A percentile compares a stretch with the other conserved stretches of the same genome.
phyloP scores from a whole-genome alignment of 371 early-diverging fungal genomes.

The Lichtheimia ramosa region DNA sequence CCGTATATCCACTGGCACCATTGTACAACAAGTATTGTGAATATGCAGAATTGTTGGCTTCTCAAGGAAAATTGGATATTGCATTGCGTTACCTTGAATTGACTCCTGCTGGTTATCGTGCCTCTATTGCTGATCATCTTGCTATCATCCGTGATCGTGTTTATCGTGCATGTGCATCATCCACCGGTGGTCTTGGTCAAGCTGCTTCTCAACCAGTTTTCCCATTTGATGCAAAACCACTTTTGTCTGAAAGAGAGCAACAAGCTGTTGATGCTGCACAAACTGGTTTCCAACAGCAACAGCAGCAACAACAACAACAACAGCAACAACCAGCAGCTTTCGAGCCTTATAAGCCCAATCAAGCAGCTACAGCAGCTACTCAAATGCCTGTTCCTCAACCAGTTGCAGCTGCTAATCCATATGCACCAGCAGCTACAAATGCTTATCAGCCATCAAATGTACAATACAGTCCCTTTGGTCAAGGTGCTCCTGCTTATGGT shows the following conservation, averaged over 20 bases:
- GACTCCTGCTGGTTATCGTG: slow-evolving; percentile 67
- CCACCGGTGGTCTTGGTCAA: slow-evolving; percentile 31
- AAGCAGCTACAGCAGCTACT: background rate
- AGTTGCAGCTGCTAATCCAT: background rate
- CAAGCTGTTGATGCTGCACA: slow-evolving; percentile 3
- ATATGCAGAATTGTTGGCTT: slow-evolving; percentile 79
- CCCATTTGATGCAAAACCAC: slow-evolving; percentile 63
- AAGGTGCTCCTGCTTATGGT: background rate
- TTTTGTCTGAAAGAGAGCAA: slow-evolving; percentile 21
- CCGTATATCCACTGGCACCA: slow-evolving; percentile 61
- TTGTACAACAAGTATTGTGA: slow-evolving; percentile 87
- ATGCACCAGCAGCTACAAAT: slow-evolving; percentile 1
- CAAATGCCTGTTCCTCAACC: background rate
- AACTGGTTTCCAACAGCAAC: slow-evolving; percentile 4
- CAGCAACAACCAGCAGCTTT: background rate
- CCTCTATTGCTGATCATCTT: slow-evolving; percentile 44
- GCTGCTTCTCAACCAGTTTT: slow-evolving; percentile 49
- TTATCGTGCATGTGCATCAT: slow-evolving; percentile 60
- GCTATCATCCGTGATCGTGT: slow-evolving; percentile 78
- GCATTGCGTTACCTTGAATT: slow-evolving; percentile 78
- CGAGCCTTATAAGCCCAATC: slow-evolving; percentile 4
- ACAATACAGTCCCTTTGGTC: slow-evolving; percentile 9
- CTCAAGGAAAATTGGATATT: slow-evolving; percentile 73
- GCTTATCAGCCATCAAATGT: background rate
- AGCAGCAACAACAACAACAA: slow-evolving; percentile 7